Evolutionary conservation across 768 basidiomycete species (phyloP).

Genomic region (Pulveroboletus sp.): DNA sequence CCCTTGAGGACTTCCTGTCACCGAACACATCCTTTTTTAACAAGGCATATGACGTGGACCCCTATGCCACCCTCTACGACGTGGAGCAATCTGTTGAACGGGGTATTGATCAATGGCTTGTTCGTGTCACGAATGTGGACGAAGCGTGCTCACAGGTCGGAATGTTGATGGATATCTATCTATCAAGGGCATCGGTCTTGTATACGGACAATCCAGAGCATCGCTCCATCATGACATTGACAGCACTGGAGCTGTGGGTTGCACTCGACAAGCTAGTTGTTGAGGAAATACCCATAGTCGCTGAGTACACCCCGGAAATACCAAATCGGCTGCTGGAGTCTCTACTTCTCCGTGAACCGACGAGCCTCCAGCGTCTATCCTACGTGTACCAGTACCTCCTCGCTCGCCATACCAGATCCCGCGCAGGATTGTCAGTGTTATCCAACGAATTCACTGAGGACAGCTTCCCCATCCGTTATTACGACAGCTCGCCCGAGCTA

Average conservation of each 20-base stretch:
- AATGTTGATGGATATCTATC: slow-evolving; percentile 24
- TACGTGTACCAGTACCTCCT: slow-evolving; percentile 29
- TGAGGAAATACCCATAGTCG: background rate
- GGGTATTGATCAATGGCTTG: slow-evolving; percentile 33
- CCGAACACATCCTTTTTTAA: slow-evolving; percentile 3
- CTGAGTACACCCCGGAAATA: slow-evolving; percentile 28
- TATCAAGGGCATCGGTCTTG: background rate
- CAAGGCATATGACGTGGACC: background rate
- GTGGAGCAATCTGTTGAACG: slow-evolving; percentile 34
- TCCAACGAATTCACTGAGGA: slow-evolving; percentile 7
- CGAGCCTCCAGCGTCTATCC: slow-evolving; percentile 25
- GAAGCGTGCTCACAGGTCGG: slow-evolving; percentile 14
- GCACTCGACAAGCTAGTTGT: slow-evolving; percentile 24
- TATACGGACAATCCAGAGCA: background rate
- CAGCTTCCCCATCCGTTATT: slow-evolving; percentile 15
- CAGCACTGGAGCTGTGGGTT: slow-evolving; percentile 32
- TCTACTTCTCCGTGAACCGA: slow-evolving; percentile 27
- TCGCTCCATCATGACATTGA: slow-evolving; percentile 39
- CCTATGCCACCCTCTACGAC: slow-evolving; percentile 28
- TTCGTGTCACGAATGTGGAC: background rate
- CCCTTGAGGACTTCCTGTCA: slow-evolving; percentile 16
- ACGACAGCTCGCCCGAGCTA: slow-evolving; percentile 17
- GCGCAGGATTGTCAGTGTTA: slow-evolving; percentile 30
- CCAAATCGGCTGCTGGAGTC: slow-evolving; percentile 14
- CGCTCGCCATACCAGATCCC: slow-evolving; percentile 21